A percentile compares a stretch with the other conserved stretches of the same genome.
Evolutionary conservation across 495 filamentous ascomycete genomes (phyloP).

Genomic region (Aspergillus indologenus): DNA sequence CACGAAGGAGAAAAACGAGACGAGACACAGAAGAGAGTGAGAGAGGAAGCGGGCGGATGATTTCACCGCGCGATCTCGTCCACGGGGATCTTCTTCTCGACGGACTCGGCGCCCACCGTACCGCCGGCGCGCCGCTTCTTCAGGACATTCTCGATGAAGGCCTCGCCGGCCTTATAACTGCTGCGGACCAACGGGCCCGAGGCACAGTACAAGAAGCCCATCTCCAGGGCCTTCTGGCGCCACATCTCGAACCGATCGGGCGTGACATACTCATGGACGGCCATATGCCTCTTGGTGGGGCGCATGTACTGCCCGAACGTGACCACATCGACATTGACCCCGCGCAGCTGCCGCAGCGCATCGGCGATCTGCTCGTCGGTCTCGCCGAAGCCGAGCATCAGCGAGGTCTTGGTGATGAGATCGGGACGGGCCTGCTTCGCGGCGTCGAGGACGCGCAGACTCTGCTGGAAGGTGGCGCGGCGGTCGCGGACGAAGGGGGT

Average conservation of each 20-base stretch:
- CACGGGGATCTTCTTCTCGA: constrained; percentile 21
- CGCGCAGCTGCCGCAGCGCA: constrained; percentile 75
- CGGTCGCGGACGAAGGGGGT: constrained; percentile 89
- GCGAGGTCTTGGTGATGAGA: constrained; percentile 93
- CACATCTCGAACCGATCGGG: constrained; percentile 88
- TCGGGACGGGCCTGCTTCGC: constrained; percentile 72
- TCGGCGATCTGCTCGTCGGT: constrained; percentile 84
- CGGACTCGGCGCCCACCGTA: constrained; percentile 16
- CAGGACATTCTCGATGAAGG: constrained; percentile 97
- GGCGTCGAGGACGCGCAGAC: constrained; percentile 71
- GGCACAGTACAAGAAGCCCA: constrained; percentile 96
- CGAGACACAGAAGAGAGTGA: constrained; percentile 7
- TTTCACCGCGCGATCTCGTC: constrained; percentile 32
- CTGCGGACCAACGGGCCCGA: constrained; percentile 89
- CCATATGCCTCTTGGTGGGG: constrained; percentile 95
- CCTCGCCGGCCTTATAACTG: constrained; percentile 96
- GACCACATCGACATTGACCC: constrained; percentile 82
- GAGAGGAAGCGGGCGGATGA: not conserved
- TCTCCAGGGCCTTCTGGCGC: constrained; percentile 82
- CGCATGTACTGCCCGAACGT: constrained; percentile 99
- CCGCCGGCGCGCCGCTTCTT: constrained; percentile 67
- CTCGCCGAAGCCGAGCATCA: constrained; percentile 96
- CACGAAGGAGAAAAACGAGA: constrained; percentile 11
- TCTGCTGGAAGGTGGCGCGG: constrained; percentile 84
- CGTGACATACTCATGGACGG: constrained; percentile 89